Conservation (phyloP, 2,329 filamentous ascomycete genomes). For the Clonostachys rosea region DNA sequence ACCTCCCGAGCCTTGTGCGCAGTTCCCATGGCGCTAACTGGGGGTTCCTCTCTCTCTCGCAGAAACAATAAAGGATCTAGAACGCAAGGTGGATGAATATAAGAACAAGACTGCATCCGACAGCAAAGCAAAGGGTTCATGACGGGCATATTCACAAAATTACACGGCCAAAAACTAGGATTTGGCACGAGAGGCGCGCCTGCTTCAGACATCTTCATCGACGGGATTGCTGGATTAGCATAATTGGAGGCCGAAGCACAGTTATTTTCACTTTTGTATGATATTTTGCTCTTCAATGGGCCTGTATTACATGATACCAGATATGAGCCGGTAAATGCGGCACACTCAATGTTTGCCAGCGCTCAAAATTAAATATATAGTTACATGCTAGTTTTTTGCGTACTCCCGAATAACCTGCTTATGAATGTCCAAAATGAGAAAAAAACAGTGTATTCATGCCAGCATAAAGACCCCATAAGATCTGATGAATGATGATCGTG, state of each 20-base stretch:
- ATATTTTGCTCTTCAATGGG: not conserved
- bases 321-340: too few species aligned
- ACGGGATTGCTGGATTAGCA: not conserved
- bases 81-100: constrained; percentile 28
- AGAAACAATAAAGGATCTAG: constrained; percentile 27
- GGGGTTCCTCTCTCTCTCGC: not conserved
- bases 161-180: too few species aligned
- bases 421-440: too few species aligned
- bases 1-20: not conserved
- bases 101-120: constrained; percentile 13
- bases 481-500: too few species aligned
- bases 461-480: too few species aligned
- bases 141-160: not conserved
- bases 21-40: not conserved
- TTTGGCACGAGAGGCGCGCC: not conserved
- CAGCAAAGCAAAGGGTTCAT: not conserved
- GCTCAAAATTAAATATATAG: too few species aligned
- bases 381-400: too few species aligned
- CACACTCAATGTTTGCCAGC: too few species aligned
- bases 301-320: too few species aligned
- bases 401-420: too few species aligned
- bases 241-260: not conserved
- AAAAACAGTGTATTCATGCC: too few species aligned
- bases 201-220: not conserved
- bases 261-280: not conserved